phyloP scores from a whole-genome alignment of 192 early-diverging fungal species.

The Coemansia sp. region DNA sequence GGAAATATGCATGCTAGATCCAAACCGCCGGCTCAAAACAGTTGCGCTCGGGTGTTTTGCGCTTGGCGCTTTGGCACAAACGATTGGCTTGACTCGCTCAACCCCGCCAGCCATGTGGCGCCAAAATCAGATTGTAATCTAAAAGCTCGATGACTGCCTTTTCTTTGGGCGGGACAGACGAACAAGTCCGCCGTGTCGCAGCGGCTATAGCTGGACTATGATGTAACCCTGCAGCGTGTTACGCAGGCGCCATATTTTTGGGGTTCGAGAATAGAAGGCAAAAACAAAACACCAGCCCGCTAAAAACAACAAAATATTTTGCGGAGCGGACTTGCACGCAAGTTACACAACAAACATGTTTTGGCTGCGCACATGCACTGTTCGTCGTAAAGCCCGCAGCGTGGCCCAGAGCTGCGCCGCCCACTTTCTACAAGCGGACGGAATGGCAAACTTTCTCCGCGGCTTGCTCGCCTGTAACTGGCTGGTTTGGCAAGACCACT shows the following conservation, averaged over 20 bases:
- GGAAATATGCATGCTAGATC: no score
- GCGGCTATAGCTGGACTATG: background rate
- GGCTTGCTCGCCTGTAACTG: conserved; percentile 4
- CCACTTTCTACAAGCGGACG: background rate
- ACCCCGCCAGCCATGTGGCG: background rate
- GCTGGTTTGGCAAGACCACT: background rate
- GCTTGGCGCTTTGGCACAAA: background rate
- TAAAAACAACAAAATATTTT: background rate
- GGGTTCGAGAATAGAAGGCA: background rate
- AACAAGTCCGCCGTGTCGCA: no score
- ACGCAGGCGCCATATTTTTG: background rate
- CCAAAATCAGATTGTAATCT: background rate
- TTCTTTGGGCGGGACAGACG: no score
- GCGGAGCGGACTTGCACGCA: background rate
- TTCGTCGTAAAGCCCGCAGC: no score
- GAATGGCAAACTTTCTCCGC: background rate
- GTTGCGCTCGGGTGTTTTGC: background rate
- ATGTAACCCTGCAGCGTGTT: background rate
- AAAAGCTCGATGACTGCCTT: no score
- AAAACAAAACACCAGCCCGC: background rate
- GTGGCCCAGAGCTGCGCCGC: no score
- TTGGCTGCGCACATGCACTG: no score
- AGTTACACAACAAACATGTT: background rate
- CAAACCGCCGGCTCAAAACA: background rate
- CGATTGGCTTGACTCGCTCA: background rate